Base-by-base conservation (phyloP, 352 stramenopile genomes). In the Globisporangium lucens region DNA sequence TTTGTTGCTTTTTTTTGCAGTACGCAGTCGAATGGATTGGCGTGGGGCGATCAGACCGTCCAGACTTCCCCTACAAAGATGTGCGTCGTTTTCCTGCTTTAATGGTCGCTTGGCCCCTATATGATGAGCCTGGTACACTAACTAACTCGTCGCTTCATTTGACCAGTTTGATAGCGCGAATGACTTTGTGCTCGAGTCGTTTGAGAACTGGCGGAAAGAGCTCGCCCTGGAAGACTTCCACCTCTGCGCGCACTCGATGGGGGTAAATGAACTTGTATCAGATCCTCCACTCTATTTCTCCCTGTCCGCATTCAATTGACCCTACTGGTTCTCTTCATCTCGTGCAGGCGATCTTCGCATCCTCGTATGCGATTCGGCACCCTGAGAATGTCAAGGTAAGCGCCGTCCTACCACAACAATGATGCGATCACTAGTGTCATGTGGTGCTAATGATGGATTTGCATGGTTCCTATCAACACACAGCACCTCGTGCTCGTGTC, bases 11-110 rank as follows among this genome's bases (percentile, higher is more conserved):
- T 24, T 24, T 24, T 57, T 9, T 47, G 24, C 17, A 94, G 85
- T 95, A 94, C 68, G 83, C 87, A 3, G 87, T 95, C 33, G 85
- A 95, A 56, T 95, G 87, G 87, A 90, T 93, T 57, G 87, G 87
- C 53, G 79, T 89, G 36, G 87, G 83, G 2, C 87, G 87, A 13
- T 94, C 84, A 9, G 85, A 95, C 66, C 85, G 84, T 17, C 87
- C 87, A 12, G 83, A 93, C 35, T 91, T 93, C 51, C 66, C 80
- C 1, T 82, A 82, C 65, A 87, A 80, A 52, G 81, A 91, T 43
- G 85, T 95, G 75, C 24, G 24, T 24, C 24, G 24, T 24, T 24
- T 24, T 24, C 24, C 24, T 24, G 24, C 24, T 24, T 24, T 24
- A 24, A 24, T 24, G 24, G 24, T 24, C 24, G 24, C 24, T 24